phyloP scores from a whole-genome alignment of 495 filamentous ascomycete genomes.

The Astrothelium macrocarpum region DNA sequence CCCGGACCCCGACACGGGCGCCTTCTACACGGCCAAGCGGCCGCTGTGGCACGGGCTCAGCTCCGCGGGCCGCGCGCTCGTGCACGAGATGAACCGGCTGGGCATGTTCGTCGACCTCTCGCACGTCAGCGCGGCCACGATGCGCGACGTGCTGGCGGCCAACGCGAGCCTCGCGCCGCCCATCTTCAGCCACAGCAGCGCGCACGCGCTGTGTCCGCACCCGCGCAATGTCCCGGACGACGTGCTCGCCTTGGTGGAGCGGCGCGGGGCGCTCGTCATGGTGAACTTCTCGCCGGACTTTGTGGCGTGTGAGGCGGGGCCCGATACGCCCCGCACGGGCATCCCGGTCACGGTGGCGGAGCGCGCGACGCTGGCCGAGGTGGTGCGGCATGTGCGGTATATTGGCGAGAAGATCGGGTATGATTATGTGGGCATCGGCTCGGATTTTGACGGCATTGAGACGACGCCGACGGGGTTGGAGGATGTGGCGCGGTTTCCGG shows the following conservation, averaged over 20 bases:
- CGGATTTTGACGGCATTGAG: constrained; percentile 60
- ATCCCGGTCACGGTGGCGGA: constrained; percentile 38
- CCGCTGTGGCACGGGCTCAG: constrained; percentile 48
- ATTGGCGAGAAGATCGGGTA: constrained; percentile 62
- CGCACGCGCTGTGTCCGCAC: constrained; percentile 56
- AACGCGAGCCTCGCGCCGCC: constrained; percentile 46
- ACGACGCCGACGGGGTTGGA: constrained; percentile 51
- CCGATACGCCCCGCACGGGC: constrained; percentile 23
- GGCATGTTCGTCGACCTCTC: constrained; percentile 72
- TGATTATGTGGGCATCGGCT: constrained; percentile 64
- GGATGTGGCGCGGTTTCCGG: constrained; percentile 78
- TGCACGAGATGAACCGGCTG: constrained; percentile 70
- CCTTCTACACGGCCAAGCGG: constrained; percentile 24
- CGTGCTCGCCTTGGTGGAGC: constrained; percentile 52
- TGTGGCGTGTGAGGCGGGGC: constrained; percentile 53
- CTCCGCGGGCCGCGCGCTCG: constrained; percentile 51
- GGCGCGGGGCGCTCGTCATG: constrained; percentile 58
- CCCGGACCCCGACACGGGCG: constrained; percentile 20
- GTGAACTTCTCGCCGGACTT: constrained; percentile 74
- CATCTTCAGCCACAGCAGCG: constrained; percentile 65
- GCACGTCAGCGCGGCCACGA: constrained; percentile 59
- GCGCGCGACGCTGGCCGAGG: constrained; percentile 67
- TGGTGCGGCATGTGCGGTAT: constrained; percentile 64
- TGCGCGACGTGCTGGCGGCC: constrained; percentile 52
- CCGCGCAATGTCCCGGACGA: constrained; percentile 66